Conservation (phyloP, 176 grass and related monocot species). For the Hordeum marinum region DNA sequence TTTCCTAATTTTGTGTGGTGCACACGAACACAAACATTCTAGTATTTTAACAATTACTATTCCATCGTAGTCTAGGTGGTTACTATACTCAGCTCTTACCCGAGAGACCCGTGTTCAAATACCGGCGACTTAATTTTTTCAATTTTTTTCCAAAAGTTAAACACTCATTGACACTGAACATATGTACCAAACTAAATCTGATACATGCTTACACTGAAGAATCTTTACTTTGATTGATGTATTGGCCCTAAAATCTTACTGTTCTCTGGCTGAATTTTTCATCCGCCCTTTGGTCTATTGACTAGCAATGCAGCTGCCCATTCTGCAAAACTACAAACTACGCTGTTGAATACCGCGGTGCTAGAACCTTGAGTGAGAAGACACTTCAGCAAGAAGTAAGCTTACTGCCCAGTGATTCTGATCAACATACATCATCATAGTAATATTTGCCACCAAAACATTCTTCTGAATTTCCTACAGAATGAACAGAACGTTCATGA, state of each 20-base stretch:
- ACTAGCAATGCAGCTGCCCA: constrained; percentile 51
- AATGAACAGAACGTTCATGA: neutral
- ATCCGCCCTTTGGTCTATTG: constrained; percentile 26
- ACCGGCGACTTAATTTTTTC: constrained; percentile 66
- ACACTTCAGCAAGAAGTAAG: constrained; percentile 39
- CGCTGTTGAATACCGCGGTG: constrained; percentile 52
- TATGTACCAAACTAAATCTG: neutral
- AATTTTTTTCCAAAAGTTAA: too few relatives aligned
- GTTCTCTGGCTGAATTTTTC: neutral
- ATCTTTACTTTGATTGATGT: neutral
- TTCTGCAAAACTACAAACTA: constrained; percentile 70
- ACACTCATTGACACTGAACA: too few relatives aligned
- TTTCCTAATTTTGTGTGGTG: too few relatives aligned
- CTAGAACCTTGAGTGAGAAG: constrained; percentile 34
- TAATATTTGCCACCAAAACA: neutral
- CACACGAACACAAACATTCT: too few relatives aligned
- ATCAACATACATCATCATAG: neutral
- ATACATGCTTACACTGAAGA: neutral
- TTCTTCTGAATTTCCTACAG: neutral
- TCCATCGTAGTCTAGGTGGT: constrained; percentile 98
- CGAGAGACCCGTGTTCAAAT: constrained; percentile 94
- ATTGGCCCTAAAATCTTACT: neutral
- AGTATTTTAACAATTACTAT: too few relatives aligned
- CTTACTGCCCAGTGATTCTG: constrained; percentile 2
- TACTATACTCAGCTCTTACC: constrained; percentile 99